These are phyloP conservation scores for Cercospora citrullina DNA, from an alignment of 2,329 filamentous ascomycete genomes.

Conservation along the genomic window DNA sequence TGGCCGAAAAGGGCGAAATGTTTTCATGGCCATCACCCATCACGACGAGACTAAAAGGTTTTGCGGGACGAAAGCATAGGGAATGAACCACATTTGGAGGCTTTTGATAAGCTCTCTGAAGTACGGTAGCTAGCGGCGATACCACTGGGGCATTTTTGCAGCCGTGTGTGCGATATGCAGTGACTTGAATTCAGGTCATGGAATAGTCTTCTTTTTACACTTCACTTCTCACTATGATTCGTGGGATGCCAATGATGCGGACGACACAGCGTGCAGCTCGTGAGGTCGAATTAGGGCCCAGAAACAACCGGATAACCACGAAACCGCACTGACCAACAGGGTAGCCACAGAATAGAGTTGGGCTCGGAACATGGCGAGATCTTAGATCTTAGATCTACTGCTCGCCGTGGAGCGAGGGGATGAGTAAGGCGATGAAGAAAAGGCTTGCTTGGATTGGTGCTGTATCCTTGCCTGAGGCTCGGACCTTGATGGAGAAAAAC, in stretches of 20 bases:
- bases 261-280: neutral
- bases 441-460: neutral
- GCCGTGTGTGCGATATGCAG: conserved; percentile 14
- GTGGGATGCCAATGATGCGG: no score
- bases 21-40: conserved; percentile 2
- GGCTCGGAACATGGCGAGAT: neutral
- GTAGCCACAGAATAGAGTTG: neutral
- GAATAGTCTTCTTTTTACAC: neutral
- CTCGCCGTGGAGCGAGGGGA: neutral
- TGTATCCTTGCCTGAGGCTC: neutral
- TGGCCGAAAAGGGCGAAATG: neutral
- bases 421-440: neutral
- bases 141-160: conserved; percentile 1
- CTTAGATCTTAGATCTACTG: neutral
- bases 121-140: conserved; percentile 7
- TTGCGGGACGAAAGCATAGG: conserved; percentile 4
- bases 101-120: conserved; percentile 12
- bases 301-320: neutral
- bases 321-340: neutral
- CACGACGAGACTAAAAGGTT: neutral
- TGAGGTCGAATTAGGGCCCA: neutral
- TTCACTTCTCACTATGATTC: no score
- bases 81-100: neutral
- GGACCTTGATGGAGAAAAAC: neutral
- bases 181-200: conserved; percentile 7